phyloP scores from a whole-genome alignment of 2,329 filamentous ascomycete species.

The Trichoderma simmonsii region DNA sequence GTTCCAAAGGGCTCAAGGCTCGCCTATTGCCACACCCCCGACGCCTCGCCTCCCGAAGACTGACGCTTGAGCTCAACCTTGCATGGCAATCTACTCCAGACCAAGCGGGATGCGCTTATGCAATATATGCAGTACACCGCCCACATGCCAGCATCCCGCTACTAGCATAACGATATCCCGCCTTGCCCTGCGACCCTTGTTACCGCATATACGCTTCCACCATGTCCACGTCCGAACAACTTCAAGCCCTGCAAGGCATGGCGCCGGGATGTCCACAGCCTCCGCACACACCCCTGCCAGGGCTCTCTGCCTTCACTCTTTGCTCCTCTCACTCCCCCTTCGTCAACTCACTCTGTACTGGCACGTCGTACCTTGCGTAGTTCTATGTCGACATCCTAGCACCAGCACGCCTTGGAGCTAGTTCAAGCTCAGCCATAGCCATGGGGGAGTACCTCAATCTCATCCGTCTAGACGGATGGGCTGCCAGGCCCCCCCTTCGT shows the following conservation, averaged over 20 bases:
- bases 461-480: constrained; percentile 11
- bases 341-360: background rate
- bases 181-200: background rate
- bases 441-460: constrained; percentile 17
- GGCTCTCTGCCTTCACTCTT: background rate
- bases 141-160: background rate
- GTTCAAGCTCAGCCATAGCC: constrained; percentile 20
- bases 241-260: constrained; percentile 2
- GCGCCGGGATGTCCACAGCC: constrained; percentile 3
- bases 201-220: background rate
- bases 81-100: constrained; percentile 9
- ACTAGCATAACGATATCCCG: background rate
- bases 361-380: constrained; percentile 17
- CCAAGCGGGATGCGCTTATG: background rate
- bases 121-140: background rate
- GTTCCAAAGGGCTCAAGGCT: constrained; percentile 1
- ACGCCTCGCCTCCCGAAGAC: constrained; percentile 9
- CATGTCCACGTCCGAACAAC: background rate
- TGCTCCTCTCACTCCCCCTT: background rate
- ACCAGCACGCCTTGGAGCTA: constrained; percentile 17
- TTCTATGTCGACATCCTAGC: constrained; percentile 12
- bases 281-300: background rate
- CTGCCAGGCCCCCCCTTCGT: constrained; percentile 15
- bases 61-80: constrained; percentile 24
- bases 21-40: constrained; percentile 16